Evolutionary conservation across 176 grass and related monocot species (phyloP).

Genomic region (Cenchrus fungigraminus): DNA sequence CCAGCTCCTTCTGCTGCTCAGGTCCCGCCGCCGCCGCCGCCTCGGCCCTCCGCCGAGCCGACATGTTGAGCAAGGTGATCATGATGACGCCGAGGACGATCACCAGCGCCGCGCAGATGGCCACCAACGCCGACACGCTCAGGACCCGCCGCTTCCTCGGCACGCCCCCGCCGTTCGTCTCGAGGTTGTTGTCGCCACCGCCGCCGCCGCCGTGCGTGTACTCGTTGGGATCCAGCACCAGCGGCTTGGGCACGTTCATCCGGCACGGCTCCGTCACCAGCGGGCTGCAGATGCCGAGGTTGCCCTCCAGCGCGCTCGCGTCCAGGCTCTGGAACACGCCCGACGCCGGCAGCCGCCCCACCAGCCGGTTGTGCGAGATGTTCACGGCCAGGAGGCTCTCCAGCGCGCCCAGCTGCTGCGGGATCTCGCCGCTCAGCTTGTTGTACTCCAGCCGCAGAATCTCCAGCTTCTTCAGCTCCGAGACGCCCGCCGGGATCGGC

Average conservation of each 20-base stretch:
- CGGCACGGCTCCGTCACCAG: slow-evolving; percentile 68
- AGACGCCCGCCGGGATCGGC: slow-evolving; percentile 62
- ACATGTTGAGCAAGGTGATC: slow-evolving; percentile 78
- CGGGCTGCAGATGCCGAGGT: slow-evolving; percentile 94
- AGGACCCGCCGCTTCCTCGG: slow-evolving; percentile 59
- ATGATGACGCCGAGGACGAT: slow-evolving; percentile 65
- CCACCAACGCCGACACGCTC: slow-evolving; percentile 82
- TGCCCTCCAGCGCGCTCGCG: slow-evolving; percentile 81
- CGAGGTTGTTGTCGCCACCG: slow-evolving; percentile 32
- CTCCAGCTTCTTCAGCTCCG: slow-evolving; percentile 81
- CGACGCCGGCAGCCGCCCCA: slow-evolving; percentile 73
- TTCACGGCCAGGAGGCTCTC: slow-evolving; percentile 82
- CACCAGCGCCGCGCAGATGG: slow-evolving; percentile 74
- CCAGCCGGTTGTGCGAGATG: slow-evolving; percentile 87
- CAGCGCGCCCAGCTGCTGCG: slow-evolving; percentile 68
- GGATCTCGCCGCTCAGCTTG: slow-evolving; percentile 87
- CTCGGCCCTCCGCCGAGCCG: slow-evolving; percentile 54
- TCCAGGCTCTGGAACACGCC: slow-evolving; percentile 89
- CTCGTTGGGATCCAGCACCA: slow-evolving; percentile 84
- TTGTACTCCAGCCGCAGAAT: slow-evolving; percentile 87
- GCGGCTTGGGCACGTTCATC: slow-evolving; percentile 94
- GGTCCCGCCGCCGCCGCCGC: neutral
- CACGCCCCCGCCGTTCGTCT: slow-evolving; percentile 16
- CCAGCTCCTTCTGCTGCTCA: slow-evolving; percentile 50
- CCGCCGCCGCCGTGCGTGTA: slow-evolving; percentile 51